phyloP scores from a whole-genome alignment of 257 asterid genomes.

The Solanum ossicruentum region DNA sequence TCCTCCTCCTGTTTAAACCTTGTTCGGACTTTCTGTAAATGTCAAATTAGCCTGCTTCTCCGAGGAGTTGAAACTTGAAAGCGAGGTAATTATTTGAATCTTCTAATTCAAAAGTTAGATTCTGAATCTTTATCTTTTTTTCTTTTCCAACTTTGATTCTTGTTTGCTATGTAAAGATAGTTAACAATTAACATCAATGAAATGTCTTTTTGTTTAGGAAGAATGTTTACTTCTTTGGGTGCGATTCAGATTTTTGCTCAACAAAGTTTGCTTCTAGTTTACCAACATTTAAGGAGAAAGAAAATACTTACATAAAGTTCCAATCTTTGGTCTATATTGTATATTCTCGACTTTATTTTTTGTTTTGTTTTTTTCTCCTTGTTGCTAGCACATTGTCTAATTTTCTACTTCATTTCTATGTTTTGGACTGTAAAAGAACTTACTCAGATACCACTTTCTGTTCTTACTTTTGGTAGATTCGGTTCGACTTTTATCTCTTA shows the following conservation, averaged over 20 bases:
- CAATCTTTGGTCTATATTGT: background rate
- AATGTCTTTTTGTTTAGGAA: background rate
- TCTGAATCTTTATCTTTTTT: background rate
- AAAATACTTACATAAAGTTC: background rate
- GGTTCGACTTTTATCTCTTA: background rate
- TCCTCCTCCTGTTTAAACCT: background rate
- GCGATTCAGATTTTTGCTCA: background rate
- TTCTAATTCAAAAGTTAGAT: background rate
- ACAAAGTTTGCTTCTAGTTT: background rate
- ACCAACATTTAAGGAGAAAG: background rate
- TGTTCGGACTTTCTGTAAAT: background rate
- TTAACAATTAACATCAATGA: background rate
- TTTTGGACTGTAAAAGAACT: background rate
- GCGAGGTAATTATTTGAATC: background rate
- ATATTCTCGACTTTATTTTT: background rate
- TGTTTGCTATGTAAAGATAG: background rate
- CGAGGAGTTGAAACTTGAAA: background rate
- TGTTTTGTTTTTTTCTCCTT: background rate
- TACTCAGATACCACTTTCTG: background rate
- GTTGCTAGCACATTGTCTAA: background rate
- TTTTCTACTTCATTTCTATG: background rate
- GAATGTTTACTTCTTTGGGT: background rate
- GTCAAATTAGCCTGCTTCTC: background rate
- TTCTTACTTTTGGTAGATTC: background rate
- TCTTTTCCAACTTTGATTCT: background rate